Base-by-base conservation (phyloP, 2,329 filamentous ascomycete species). In the Colletotrichum sidae region DNA sequence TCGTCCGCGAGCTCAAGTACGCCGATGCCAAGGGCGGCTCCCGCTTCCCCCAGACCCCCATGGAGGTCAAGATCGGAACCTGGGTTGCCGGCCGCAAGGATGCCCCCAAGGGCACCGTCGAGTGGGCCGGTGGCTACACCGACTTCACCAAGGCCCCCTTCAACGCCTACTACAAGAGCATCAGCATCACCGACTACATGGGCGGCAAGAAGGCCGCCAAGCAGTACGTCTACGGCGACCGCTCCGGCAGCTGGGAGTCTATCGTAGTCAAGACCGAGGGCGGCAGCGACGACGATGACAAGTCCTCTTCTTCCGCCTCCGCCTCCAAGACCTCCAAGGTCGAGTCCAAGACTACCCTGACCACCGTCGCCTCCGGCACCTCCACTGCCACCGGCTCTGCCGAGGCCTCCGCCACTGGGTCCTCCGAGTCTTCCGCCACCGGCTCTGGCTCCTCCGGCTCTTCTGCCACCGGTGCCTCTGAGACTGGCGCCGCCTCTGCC, bases 1-100 rank as follows among this genome's bases (percentile, higher is more conserved):
- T 81, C 49, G 81, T 92, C 61, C 89, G 91, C 71, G 88, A 86
- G 47, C 81, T 93, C 56, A 88, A 83, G 67, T 88, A 89, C 73
- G 71, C 85, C 70, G 85, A 91, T 55, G 90, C 89, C 56, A 75
- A 86, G 72, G 80, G 80, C 55, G 88, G 85, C 53, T 76, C 79
- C 61, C 83, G 85, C 69, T 92, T 87, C 81, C 91, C 91, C 51
- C 90, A 93, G 81, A 92, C 90, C 9, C 91, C 91, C 54, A 90
- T 90, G 86, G 86, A 89, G 76, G 75, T 93, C 72, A 90, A 88
- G 77, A 77, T 93, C 50, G 91, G 91, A 68, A 85, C 86, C 70
- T 92, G 90, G 89, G 85, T 88, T 52, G 87, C 82, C 57, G 87
- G 87, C 60, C 79, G 84, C 71, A 77, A 80, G 65, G 76, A 80